Evolutionary conservation across 805 yeast genomes (phyloP), one percentile per base, ranked within the genome.

Genomic region (Saccharomycopsis sp.): DNA sequence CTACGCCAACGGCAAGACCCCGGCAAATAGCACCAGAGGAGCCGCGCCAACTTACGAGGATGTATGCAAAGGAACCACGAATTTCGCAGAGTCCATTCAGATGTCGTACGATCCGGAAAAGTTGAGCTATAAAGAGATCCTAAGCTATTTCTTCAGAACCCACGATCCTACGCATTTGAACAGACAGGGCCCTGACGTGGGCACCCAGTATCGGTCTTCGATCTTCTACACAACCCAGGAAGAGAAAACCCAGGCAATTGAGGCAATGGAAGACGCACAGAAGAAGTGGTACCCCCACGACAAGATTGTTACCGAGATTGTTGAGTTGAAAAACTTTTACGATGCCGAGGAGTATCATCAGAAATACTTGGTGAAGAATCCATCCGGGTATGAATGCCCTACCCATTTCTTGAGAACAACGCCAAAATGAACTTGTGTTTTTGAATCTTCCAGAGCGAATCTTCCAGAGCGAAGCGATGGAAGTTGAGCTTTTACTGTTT

Each of bases 271-370:
- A 18, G 68, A 65, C 35, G 67, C 76, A 56, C 92, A 87, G 57
- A 71, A 72, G 42, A 69, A 73, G 44, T 92, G 89, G 83, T 81
- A 79, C 59, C 77, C 79, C n/a, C 67, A 69, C 36, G 69, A 79
- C 53, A 63, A 64, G 43, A 80, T 92, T 20, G 80, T 65, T 34
- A 87, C 97, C 1, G 63, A 62, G 34, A 73, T 88, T 38, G 81
- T 75, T 54, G 80, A 83, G 6, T 69, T 86, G 34, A 57, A 65
- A 38, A 67, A 66, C 45, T 92, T 84, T 69, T 80, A 78, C 65
- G 96, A 88, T 56, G 97, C 96, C n/a, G 98, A 89, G 61, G 88
- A 78, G 27, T 89, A 88, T 58, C 98, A 89, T 59, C 97, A 89
- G 58, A 55, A 69, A 47, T 89, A 92, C 58, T 66, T 89, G 52